These are phyloP conservation scores for Candida railenensis DNA, from an alignment of 805 yeast species.

Conservation along the genomic window DNA sequence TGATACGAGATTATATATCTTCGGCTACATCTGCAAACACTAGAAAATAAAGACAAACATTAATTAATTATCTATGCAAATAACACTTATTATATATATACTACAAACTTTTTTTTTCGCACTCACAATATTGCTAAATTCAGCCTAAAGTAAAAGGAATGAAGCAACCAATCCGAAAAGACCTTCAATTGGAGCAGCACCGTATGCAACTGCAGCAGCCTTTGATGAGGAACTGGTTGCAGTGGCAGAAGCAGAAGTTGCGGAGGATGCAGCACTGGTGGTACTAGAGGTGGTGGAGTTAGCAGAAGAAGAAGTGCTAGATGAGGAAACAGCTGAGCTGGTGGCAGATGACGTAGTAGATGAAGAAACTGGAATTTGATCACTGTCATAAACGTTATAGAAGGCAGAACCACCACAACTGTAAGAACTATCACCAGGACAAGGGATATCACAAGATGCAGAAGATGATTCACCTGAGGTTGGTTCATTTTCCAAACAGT, in stretches of 20 bases:
- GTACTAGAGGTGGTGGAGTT: background rate
- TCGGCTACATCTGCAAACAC: background rate
- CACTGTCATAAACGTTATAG: background rate
- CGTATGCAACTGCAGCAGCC: background rate
- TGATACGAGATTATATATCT: too few relatives aligned
- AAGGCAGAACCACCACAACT: background rate
- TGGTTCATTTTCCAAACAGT: background rate
- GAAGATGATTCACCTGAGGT: background rate
- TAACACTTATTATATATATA: background rate
- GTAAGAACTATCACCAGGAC: background rate
- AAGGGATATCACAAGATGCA: background rate
- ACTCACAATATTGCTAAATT: background rate
- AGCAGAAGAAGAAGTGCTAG: background rate
- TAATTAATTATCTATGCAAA: background rate
- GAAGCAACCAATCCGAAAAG: conserved; percentile 2
- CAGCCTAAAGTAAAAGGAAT: background rate
- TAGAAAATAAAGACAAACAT: background rate
- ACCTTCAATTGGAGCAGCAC: conserved; percentile 1
- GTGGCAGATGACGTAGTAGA: background rate
- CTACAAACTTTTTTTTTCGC: background rate
- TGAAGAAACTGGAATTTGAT: background rate
- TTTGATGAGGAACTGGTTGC: background rate
- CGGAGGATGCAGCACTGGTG: background rate
- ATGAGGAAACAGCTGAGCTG: background rate
- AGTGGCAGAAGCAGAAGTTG: background rate